Evolutionary conservation across 805 yeast species (phyloP).

Genomic region (Suhomyces faveliae): DNA sequence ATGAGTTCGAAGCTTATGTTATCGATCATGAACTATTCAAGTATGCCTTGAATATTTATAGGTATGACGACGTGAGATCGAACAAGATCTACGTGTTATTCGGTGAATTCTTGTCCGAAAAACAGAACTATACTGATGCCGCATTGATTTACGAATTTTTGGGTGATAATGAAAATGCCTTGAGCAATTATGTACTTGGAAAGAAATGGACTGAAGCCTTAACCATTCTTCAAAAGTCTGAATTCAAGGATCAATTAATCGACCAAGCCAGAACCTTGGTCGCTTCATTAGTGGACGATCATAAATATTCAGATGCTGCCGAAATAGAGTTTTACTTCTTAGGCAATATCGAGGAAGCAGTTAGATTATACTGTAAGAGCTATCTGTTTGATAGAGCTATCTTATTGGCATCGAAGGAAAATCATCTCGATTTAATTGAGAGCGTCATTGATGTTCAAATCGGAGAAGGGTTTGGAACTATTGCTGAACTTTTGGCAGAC

Average conservation of each 20-base stretch:
- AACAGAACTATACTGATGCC: constrained; percentile 66
- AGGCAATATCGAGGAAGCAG: constrained; percentile 58
- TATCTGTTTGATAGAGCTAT: constrained; percentile 76
- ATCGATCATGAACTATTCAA: constrained; percentile 67
- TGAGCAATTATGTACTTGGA: constrained; percentile 66
- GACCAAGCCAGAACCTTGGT: constrained; percentile 62
- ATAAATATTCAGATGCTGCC: constrained; percentile 78
- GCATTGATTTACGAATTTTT: constrained; percentile 76
- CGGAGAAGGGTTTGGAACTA: constrained; percentile 82
- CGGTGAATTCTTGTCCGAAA: constrained; percentile 59
- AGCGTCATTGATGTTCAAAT: constrained; percentile 67
- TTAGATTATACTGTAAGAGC: constrained; percentile 69
- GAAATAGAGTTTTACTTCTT: constrained; percentile 65
- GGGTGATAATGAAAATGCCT: constrained; percentile 54
- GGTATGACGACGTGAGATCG: constrained; percentile 53
- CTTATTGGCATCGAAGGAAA: constrained; percentile 52
- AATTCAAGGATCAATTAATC: constrained; percentile 36
- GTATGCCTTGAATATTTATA: constrained; percentile 62
- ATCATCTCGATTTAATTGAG: constrained; percentile 47
- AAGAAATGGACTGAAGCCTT: constrained; percentile 87
- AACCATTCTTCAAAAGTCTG: constrained; percentile 48
- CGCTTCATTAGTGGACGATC: constrained; percentile 59
- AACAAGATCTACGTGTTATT: constrained; percentile 54
- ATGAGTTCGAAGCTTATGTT: constrained; percentile 68
- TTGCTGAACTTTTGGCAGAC: constrained; percentile 91